Base-by-base conservation (phyloP, 2,329 filamentous ascomycete species). In the Alternaria rosae region DNA sequence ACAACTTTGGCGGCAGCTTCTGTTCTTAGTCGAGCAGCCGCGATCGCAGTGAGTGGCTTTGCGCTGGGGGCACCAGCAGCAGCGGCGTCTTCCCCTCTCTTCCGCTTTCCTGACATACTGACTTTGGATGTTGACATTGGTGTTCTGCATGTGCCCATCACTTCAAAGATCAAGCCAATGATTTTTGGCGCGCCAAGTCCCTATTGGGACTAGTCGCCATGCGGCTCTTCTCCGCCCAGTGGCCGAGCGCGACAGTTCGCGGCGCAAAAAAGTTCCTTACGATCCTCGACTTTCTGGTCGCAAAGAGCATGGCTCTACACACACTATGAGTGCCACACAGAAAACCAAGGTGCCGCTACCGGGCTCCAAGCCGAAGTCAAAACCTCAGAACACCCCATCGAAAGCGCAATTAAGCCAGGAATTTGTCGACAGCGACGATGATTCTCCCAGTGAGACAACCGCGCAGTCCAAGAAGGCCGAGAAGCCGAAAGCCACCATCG, bases 331-430 rank as follows among this genome's bases (percentile, higher is more conserved):
- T 56, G 76, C 77, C 63, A 59, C 70, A 42, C 79, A 76, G 58
- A 73, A 70, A 66, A 78, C 77, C 10, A 68, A 66, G 20, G 73
- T 81, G 26, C 74, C 78, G 15, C 53, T 79, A 12, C 77, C 78
- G 17, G 70, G 69, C 52, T 65, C 70, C 23, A 76, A 70, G 43
- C 54, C 70, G 9, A 77, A 77, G 44, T 59, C 62, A 8, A 74
- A 76, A 60, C 38, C 64, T 4, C 66, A 66, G 32, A 42, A 42
- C 20, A 61, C 62, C 13, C 61, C 67, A 44, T 61, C 71, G 45
- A 76, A 74, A 67, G 38, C 66, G 41, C 59, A 62, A 53, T 66
- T 78, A 68, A 80, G 78, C 67, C 68, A 74, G 56, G 79, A 81
- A 69, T 70, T 76, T 17, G 61, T 81, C 12, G 67, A 65, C 17